Conservation (phyloP, 371 early-diverging fungal genomes). For the Zancudomyces culisetae region DNA sequence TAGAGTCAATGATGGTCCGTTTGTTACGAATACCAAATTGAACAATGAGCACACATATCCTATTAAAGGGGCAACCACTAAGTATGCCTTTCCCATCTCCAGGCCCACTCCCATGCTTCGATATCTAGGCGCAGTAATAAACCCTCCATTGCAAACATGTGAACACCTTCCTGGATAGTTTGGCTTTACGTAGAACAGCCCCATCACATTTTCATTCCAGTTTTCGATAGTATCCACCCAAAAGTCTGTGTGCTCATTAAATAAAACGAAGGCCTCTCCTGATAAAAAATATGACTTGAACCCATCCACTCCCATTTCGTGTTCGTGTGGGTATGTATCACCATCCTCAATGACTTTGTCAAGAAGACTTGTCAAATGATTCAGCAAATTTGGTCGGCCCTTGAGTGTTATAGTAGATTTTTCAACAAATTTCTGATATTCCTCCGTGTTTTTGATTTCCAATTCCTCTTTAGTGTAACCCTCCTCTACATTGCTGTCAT, state of each 20-base stretch:
- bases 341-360: background rate
- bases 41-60: background rate
- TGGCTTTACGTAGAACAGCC: constrained; percentile 2
- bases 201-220: background rate
- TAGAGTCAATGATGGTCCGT: background rate
- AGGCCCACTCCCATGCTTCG: background rate
- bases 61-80: background rate
- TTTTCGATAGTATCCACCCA: background rate
- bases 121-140: background rate
- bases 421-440: background rate
- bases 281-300: background rate
- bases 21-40: background rate
- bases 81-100: background rate
- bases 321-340: background rate
- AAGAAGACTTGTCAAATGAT: background rate
- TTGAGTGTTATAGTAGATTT: background rate
- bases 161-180: constrained; percentile 1
- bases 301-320: background rate
- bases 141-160: constrained; percentile 2
- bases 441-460: background rate
- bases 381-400: background rate
- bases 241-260: background rate
- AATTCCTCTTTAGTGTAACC: background rate
- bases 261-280: background rate
- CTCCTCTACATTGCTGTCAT: background rate